phyloP scores from a whole-genome alignment of 2,329 filamentous ascomycete genomes.

The Trichophyton schoenleinii region DNA sequence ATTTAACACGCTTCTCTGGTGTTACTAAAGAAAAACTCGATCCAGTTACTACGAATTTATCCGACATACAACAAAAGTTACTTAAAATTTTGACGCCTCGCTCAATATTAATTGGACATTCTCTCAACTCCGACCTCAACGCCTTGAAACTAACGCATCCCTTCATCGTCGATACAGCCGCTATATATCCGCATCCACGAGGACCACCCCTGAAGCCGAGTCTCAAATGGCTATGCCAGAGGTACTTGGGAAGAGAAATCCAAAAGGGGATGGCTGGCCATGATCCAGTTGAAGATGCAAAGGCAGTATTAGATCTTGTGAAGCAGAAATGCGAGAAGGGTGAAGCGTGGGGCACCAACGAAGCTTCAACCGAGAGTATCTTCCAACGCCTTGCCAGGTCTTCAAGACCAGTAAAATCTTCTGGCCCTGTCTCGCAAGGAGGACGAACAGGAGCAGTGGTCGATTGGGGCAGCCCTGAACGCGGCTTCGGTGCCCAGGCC shows the following conservation, averaged over 20 bases:
- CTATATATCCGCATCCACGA: conserved; percentile 80
- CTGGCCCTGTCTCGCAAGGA: conserved; percentile 12
- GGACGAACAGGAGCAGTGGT: conserved; percentile 48
- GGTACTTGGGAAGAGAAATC: conserved; percentile 75
- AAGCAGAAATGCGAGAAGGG: conserved; percentile 95
- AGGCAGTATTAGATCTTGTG: conserved; percentile 79
- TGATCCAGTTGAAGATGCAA: conserved; percentile 85
- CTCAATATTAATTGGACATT: conserved; percentile 37
- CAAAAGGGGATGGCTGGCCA: conserved; percentile 72
- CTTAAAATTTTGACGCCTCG: conserved; percentile 50
- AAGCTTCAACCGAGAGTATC: conserved; percentile 70
- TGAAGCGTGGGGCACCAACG: conserved; percentile 67
- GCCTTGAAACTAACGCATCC: conserved; percentile 80
- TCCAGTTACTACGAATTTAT: conserved; percentile 67
- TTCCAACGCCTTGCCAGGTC: conserved; percentile 64
- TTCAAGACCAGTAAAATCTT: conserved; percentile 28
- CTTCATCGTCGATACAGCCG: conserved; percentile 81
- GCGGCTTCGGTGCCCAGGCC: conserved; percentile 46
- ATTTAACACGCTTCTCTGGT: conserved; percentile 81
- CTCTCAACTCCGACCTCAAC: conserved; percentile 47
- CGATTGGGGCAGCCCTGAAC: conserved; percentile 74
- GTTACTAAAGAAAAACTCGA: conserved; percentile 79
- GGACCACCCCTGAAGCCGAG: conserved; percentile 83
- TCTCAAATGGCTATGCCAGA: conserved; percentile 77
- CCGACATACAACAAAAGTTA: conserved; percentile 69